Base-by-base conservation (phyloP, 78 protist species). In the Acrasis kona region DNA sequence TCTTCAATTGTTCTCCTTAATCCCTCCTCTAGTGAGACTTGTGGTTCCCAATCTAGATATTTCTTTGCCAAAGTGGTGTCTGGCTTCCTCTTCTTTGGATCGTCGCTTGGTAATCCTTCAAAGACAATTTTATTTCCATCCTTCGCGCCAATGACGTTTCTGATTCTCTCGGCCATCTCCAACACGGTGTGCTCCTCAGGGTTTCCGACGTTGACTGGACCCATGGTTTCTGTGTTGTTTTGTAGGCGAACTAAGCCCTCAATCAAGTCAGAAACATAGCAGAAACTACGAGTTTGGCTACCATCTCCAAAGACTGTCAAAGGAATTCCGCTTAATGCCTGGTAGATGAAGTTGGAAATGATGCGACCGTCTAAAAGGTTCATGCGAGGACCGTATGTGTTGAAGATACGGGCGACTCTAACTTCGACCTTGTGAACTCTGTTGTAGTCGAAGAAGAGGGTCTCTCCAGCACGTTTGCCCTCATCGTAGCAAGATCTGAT, bases 401-500 rank as follows among this genome's bases (percentile, higher is more conserved):
- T 92, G 72, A 92, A 92, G 66, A 92, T 90, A 30, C 96, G 87
- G 28, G 74, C 90, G 2, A 92, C 85, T 5, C 91, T 83, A 42
- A 87, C 38, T 6, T 83, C 72, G 36, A 83, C 86, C 9, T 74
- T 76, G 6, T 74, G 9, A 65, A 41, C 78, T 6, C 75, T 39
- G 12, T 68, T 32, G 78, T 89, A 89, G 10, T 81, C 87, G 31
- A 37, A 86, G 69, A 39, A 34, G 74, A 91, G 74, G 32, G 93
- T 87, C 80, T 92, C 96, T 0, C 81, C 90, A 32, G 66, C 68
- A 32, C 96, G 87, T 82, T 92, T 92, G 37, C 92, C 96, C 84
- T 92, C 96, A 79, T 92, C 96, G 68, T 90, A 91, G 77, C 96
- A 91, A 30, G 92, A 77, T 31, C 93, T 83, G 5, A 77, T 78